Base-by-base conservation (phyloP, 169 alveolate genomes). In the Plasmodium yoelii region DNA sequence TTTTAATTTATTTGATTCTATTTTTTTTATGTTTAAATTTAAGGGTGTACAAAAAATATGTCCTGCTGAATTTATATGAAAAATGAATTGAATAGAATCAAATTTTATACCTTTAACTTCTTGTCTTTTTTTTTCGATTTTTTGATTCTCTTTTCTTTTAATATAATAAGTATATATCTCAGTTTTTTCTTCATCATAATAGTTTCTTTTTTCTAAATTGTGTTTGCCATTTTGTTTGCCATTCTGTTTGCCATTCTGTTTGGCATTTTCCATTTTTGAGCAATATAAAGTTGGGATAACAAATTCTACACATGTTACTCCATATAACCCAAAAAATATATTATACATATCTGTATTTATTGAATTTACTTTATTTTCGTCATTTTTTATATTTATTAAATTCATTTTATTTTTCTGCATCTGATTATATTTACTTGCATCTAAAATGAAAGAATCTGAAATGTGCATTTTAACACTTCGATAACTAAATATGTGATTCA, bases 291-390 rank as follows among this genome's bases (percentile, higher is more conserved):
- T 56, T 9, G 87, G 87, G 3, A 86, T 61, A 8, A 59, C 42
- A 19, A 69, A 86, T 18, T 86, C 63, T 3, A 86, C 42, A 59
- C 19, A 68, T 47, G 44, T 69, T 69, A 69, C 49, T 10, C 91
- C 91, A 70, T 86, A 86, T 9, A 69, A 24, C 3, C 91, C 91
- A 19, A 68, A 86, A 86, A 86, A 86, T 18, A 86, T 19, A 86
- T 86, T 86, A 55, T 86, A 86, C 91, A 86, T 59, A 24, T 69
- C 59, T 7, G 74, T 69, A 55, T 86, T 86, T 34, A 86, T 70
- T 15, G 68, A 59, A 70, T 70, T 67, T 61, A 55, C 39, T 26
- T 65, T 82, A 12, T 49, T 4, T 8, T 47, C 60, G 15, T 67
- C 73, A 42, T 67, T 26, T 13, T 13, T 18, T 26, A 77, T 24